Evolutionary conservation across 169 alveolate genomes (phyloP).

Genomic region (Plasmodium blacklocki): DNA sequence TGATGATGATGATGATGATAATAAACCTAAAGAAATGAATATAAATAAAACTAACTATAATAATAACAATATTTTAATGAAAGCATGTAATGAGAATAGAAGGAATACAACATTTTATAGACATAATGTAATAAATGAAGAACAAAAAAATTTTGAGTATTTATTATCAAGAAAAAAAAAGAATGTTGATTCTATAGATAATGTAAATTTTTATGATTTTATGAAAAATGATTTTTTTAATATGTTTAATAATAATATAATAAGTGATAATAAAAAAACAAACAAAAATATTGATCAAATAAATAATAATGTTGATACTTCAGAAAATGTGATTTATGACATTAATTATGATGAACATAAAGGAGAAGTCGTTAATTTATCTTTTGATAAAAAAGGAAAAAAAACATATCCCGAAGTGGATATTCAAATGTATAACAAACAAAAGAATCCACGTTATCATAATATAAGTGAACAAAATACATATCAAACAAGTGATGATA

Average conservation of each 20-base stretch:
- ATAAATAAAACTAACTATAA: not conserved
- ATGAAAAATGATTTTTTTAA: constrained; percentile 35
- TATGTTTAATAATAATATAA: not conserved
- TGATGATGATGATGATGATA: not conserved
- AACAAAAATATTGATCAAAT: not conserved
- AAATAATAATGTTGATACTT: constrained; percentile 7
- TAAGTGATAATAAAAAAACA: not conserved
- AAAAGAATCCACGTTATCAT: not conserved
- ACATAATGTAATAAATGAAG: constrained; percentile 51
- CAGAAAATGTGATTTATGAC: constrained; percentile 4
- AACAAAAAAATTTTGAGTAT: constrained; percentile 38
- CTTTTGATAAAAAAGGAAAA: too few relatives aligned
- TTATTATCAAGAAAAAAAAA: constrained; percentile 17
- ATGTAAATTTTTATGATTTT: constrained; percentile 21
- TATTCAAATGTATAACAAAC: too few relatives aligned
- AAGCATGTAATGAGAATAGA: constrained; percentile 5
- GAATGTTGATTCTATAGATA: constrained; percentile 21
- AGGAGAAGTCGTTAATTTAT: not conserved
- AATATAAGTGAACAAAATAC: constrained; percentile 1
- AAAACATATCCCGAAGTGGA: too few relatives aligned
- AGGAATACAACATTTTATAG: constrained; percentile 38
- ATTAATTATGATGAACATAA: constrained; percentile 18
- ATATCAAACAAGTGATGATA: too few relatives aligned
- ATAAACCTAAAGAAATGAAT: not conserved
- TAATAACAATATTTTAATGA: not conserved